Conservation (phyloP, 2,329 filamentous ascomycete species). For the Neurospora sp. region DNA sequence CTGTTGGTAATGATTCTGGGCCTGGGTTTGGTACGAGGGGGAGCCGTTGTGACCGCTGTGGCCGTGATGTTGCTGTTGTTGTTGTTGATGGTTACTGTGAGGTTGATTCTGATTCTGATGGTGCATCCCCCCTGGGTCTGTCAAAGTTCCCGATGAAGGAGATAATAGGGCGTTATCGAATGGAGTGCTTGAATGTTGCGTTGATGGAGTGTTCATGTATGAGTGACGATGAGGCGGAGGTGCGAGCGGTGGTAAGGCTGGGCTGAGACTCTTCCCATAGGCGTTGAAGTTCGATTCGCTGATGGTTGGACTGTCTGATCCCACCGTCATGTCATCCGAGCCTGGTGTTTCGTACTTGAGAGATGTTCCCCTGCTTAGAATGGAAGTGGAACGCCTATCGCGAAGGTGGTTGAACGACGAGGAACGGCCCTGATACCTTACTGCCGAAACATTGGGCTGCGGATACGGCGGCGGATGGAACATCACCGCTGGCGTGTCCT, state of each 20-base stretch:
- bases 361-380: background rate
- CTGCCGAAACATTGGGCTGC: slow-evolving; percentile 37
- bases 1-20: background rate
- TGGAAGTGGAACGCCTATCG: background rate
- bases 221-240: background rate
- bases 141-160: background rate
- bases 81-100: background rate
- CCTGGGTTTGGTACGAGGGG: background rate
- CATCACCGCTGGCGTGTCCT: slow-evolving; percentile 35
- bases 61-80: background rate
- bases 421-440: slow-evolving; percentile 33
- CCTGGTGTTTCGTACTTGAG: slow-evolving; percentile 22
- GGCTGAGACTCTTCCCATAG: background rate
- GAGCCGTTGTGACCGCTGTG: background rate
- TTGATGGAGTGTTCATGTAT: background rate
- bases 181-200: background rate
- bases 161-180: background rate
- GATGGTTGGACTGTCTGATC: background rate
- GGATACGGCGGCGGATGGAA: slow-evolving; percentile 37
- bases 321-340: slow-evolving; percentile 9
- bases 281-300: background rate
- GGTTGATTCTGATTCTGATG: background rate
- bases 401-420: background rate
- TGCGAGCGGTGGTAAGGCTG: background rate
- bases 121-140: background rate